These are phyloP conservation scores for Penicillium steckii DNA, from an alignment of 495 filamentous ascomycete genomes.

Conservation along the genomic window DNA sequence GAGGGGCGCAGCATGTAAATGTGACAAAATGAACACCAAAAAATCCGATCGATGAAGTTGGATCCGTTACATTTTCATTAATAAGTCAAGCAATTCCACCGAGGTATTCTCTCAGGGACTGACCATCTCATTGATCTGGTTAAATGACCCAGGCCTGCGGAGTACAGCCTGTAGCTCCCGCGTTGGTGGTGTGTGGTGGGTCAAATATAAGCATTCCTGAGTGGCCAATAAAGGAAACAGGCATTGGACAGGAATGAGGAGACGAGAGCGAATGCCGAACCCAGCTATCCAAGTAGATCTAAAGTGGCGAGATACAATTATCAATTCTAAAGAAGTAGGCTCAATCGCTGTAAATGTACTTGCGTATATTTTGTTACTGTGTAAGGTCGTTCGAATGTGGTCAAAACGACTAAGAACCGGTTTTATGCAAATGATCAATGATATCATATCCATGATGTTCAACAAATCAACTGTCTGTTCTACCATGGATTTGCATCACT, in stretches of 20 bases:
- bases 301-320: too few relatives aligned
- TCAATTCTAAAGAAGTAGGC: too few relatives aligned
- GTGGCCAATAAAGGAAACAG: not conserved
- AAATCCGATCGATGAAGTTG: not conserved
- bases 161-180: not conserved
- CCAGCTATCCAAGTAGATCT: not conserved
- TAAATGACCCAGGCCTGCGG: not conserved
- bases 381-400: too few relatives aligned
- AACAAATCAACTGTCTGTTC: not conserved
- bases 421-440: not conserved
- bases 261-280: not conserved
- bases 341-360: too few relatives aligned
- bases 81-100: not conserved
- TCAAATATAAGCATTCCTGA: not conserved
- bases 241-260: not conserved
- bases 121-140: not conserved
- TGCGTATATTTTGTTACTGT: too few relatives aligned
- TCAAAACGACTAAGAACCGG: not conserved
- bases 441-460: not conserved
- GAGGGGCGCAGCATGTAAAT: too few relatives aligned
- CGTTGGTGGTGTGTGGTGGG: not conserved
- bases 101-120: not conserved
- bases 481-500: not conserved
- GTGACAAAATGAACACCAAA: too few relatives aligned
- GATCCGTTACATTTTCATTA: not conserved